A percentile compares a stretch with the other conserved stretches of the same genome.
phyloP scores from a whole-genome alignment of 2,329 filamentous ascomycete genomes.

The Penicillium crustosum region DNA sequence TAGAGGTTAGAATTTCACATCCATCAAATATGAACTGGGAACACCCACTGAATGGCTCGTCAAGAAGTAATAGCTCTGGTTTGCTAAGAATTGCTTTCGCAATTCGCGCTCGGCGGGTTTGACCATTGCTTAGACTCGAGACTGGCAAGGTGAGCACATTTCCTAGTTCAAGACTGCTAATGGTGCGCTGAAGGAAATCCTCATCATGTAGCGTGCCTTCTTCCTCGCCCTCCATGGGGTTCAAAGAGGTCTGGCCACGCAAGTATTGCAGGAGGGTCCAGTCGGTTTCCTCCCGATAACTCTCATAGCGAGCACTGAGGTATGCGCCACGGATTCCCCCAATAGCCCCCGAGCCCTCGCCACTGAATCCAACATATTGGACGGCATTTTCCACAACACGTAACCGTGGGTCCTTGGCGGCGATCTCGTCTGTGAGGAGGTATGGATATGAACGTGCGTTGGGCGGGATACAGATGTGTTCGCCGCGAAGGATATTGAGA shows the following conservation, averaged over 20 bases:
- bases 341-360: slow-evolving; percentile 58
- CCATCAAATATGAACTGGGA: background rate
- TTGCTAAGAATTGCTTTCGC: slow-evolving; percentile 76
- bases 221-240: slow-evolving; percentile 62
- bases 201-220: slow-evolving; percentile 53
- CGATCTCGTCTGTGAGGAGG: slow-evolving; percentile 63
- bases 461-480: slow-evolving; percentile 73
- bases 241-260: slow-evolving; percentile 77
- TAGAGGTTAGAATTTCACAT: slow-evolving; percentile 15
- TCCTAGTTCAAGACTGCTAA: slow-evolving; percentile 67
- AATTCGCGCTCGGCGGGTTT: slow-evolving; percentile 82
- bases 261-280: slow-evolving; percentile 82
- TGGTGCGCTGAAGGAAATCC: slow-evolving; percentile 60
- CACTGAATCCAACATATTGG: slow-evolving; percentile 87
- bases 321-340: slow-evolving; percentile 67
- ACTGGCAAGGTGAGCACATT: slow-evolving; percentile 77
- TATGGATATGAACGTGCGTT: slow-evolving; percentile 75
- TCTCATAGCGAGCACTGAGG: slow-evolving; percentile 87
- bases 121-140: slow-evolving; percentile 88
- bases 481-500: slow-evolving; percentile 73
- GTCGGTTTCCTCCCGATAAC: slow-evolving; percentile 78
- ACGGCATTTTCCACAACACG: slow-evolving; percentile 67
- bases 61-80: slow-evolving; percentile 80
- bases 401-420: slow-evolving; percentile 50
- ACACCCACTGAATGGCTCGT: slow-evolving; percentile 78